Evolutionary conservation across 2,329 filamentous ascomycete species (phyloP).

Genomic region (Alternaria brassicicola): DNA sequence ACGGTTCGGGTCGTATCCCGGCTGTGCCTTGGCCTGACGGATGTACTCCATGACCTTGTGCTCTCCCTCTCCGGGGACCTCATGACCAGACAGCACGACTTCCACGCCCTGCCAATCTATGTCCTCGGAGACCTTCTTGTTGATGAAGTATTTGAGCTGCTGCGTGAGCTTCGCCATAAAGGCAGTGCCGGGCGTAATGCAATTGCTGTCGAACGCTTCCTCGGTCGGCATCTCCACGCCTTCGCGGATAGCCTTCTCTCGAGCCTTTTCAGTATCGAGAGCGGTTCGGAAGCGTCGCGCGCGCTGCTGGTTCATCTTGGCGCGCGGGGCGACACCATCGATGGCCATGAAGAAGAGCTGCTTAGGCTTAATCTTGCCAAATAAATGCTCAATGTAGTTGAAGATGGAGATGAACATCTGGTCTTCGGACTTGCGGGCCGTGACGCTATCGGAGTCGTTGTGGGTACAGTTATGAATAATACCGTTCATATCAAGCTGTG

Average conservation of each 20-base stretch:
- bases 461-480: slow-evolving; percentile 99
- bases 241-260: slow-evolving; percentile 88
- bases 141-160: slow-evolving; percentile 97
- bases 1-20: slow-evolving; percentile 88
- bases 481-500: slow-evolving; percentile 91
- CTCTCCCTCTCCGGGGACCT: slow-evolving; percentile 96
- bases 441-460: slow-evolving; percentile 90
- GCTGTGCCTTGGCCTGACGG: slow-evolving; percentile 93
- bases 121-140: slow-evolving; percentile 97
- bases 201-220: slow-evolving; percentile 97
- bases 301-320: slow-evolving; percentile 99
- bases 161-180: slow-evolving; percentile 97
- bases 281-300: slow-evolving; percentile 94
- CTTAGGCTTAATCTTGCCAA: slow-evolving; percentile 98
- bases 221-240: slow-evolving; percentile 94
- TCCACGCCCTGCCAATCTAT: slow-evolving; percentile 97
- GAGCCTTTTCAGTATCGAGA: slow-evolving; percentile 84
- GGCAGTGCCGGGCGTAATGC: slow-evolving; percentile 94
- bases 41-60: slow-evolving; percentile 99
- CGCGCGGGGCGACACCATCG: slow-evolving; percentile 93
- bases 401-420: slow-evolving; percentile 99
- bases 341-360: slow-evolving; percentile 99
- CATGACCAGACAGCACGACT: slow-evolving; percentile 94
- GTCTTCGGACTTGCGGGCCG: slow-evolving; percentile 92
- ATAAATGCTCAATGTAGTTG: slow-evolving; percentile 99